Evolutionary conservation across 352 stramenopile species (phyloP), one percentile per base, ranked within the genome.

Genomic region (Phytophthora idaei): DNA sequence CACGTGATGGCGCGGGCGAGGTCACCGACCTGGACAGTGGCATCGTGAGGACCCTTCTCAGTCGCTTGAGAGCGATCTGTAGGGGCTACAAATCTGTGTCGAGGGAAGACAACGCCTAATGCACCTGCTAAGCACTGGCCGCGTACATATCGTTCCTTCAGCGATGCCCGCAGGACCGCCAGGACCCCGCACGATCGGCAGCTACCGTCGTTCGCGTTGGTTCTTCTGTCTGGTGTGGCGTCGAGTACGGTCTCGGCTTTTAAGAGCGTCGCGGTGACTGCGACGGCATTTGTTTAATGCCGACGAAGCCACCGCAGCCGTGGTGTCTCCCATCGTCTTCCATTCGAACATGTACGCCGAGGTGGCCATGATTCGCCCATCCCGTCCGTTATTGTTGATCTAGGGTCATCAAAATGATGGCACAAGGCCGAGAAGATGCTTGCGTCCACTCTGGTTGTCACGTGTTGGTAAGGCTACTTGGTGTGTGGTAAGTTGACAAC

Each of bases 321-420:
- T 42, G 36, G 12, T 42, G 36, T 42, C 36, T 37, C n/a, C 32
- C 42, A 61, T 6, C 28, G 5, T 52, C 25, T 71, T 71, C 49
- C 12, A 71, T 71, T 71, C 57, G 57, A 62, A 66, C 25, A 21
- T 49, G 21, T 17, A 62, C 6, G 28, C 31, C 2, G 28, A 56
- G 32, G n/a, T 56, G n/a, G 31, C 9, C 8, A 56, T 45, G 31
- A 36, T 36, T 34, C 17, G 25, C 31, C n/a, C 53, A 48, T 51
- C 47, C n/a, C 28, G 15, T 15, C 28, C 17, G 25, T 34, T n/a
- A 47, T 47, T 39, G 34, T 51, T 47, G 25, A 48, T 51, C 42
- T 67, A 41, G 65, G 21, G 52, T 48, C 47, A 73, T 60, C 60
- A 59, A 59, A 61, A 42, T 58, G 67, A 70, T 74, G 61, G 56